Base-by-base conservation (phyloP, 208 protist species). In the Leishmania tropica region DNA sequence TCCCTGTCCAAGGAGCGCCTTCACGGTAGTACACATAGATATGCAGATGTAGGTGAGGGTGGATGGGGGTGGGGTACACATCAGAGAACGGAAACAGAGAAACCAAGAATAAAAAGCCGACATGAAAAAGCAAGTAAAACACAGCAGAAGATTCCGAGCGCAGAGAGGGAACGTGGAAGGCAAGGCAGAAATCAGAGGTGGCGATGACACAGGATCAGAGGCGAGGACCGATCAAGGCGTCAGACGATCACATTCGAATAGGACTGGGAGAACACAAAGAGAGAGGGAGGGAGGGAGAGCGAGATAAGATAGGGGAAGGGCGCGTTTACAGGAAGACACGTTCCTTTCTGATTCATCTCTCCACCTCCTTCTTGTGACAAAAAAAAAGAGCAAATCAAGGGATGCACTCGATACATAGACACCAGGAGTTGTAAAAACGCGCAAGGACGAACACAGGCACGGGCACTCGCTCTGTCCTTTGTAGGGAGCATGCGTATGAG, bases 231-330 rank as follows among this genome's bases (percentile, higher is more conserved):
- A 70, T 42, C 67, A 51, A 72, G 17, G 5, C 7, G 35, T 54
- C 13, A 75, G 24, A 24, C 48, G 71, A 81, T 28, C 5, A 60
- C 71, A 10, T 73, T 54, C 42, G 53, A 80, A 65, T 71, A 72
- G 58, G 37, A 74, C 42, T 2, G 73, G 48, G 40, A 75, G 0
- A 42, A 28, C 0, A 37, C 8, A 73, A 24, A 42, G 24, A 79
- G 58, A 60, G 64, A 40, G 10, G 10, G 56, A 40, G 10, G 10
- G 56, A 60, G 17, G 24, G 56, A 62, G 15, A 10, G 24, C 24
- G 19, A 19, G 7, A 3, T 21, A 11, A 11, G 56, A 62, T 35
- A 42, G 0, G 31, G 76, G 60, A 17, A 24, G 35, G 47, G 53
- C 31, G 58, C 11, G 31, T 2, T 45, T 24, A 72, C 56, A 28